A percentile compares a stretch with the other conserved stretches of the same genome.
Conservation (phyloP, 108 stramenopile genomes). For the Parietichytrium sp. region DNA sequence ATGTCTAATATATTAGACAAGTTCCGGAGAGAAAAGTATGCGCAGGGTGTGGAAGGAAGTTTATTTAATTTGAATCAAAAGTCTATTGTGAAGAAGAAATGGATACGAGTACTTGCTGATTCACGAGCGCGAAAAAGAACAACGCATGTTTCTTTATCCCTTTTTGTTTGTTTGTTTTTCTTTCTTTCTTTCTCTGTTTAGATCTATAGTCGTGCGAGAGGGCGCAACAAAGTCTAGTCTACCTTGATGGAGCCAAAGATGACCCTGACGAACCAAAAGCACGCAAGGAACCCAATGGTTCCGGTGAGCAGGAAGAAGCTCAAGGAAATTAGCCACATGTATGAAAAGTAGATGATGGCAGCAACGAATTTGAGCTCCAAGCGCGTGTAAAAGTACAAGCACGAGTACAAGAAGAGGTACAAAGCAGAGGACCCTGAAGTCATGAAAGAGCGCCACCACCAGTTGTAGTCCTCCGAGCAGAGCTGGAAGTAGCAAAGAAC, state of each 20-base stretch:
- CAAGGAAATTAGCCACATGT: slow-evolving; percentile 87
- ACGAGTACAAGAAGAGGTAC: slow-evolving; percentile 92
- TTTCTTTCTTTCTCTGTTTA: too few species aligned
- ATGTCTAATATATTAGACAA: too few species aligned
- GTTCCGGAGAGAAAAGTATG: too few species aligned
- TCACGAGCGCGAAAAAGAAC: too few species aligned
- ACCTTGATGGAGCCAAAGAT: slow-evolving; percentile 96
- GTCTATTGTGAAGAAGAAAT: too few species aligned
- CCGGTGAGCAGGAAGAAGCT: slow-evolving; percentile 92
- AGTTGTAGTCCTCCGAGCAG: slow-evolving; percentile 94
- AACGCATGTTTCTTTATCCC: too few species aligned
- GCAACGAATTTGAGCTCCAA: slow-evolving; percentile 83
- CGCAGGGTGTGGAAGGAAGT: too few species aligned
- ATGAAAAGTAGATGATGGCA: slow-evolving; percentile 95
- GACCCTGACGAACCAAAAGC: slow-evolving; percentile 87
- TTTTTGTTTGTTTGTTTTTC: too few species aligned
- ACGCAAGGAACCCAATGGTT: slow-evolving; percentile 79
- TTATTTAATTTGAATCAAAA: too few species aligned
- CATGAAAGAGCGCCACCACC: slow-evolving; percentile 99
- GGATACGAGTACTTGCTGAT: too few species aligned
- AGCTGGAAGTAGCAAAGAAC: slow-evolving; percentile 98
- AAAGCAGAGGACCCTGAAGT: slow-evolving; percentile 86
- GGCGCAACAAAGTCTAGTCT: slow-evolving; percentile 63
- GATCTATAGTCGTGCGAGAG: too few species aligned
- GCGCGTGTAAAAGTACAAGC: slow-evolving; percentile 88